Evolutionary conservation across 2,329 filamentous ascomycete species (phyloP).

Genomic region (Fusarium concolor): DNA sequence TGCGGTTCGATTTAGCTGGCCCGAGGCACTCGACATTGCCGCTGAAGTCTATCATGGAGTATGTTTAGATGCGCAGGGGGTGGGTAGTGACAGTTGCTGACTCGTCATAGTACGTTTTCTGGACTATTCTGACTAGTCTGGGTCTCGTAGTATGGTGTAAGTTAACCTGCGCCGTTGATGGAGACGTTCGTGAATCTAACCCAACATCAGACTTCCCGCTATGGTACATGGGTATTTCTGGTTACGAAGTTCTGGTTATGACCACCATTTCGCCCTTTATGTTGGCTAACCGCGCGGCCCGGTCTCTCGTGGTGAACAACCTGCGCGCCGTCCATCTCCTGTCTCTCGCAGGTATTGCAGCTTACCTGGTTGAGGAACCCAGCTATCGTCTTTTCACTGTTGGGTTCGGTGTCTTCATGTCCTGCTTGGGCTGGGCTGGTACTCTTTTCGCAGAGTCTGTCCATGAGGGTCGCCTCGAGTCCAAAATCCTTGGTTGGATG

Average conservation of each 20-base stretch:
- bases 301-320: constrained; percentile 75
- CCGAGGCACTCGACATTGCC: constrained; percentile 79
- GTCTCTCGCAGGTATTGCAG: constrained; percentile 81
- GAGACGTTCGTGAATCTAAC: constrained; percentile 30
- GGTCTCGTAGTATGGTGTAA: constrained; percentile 93
- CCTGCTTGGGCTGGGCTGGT: constrained; percentile 85
- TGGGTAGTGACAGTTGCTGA: constrained; percentile 34
- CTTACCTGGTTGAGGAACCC: constrained; percentile 80
- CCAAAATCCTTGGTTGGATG: constrained; percentile 81
- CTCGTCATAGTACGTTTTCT: constrained; percentile 82
- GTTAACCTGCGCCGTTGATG: constrained; percentile 50
- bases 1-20: constrained; percentile 77
- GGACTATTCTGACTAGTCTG: constrained; percentile 91
- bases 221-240: constrained; percentile 99
- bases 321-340: constrained; percentile 78
- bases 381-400: constrained; percentile 82
- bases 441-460: constrained; percentile 82
- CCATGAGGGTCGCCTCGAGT: constrained; percentile 81
- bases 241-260: constrained; percentile 92
- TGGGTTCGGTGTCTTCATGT: constrained; percentile 82
- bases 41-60: constrained; percentile 94
- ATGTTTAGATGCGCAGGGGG: constrained; percentile 51
- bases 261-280: constrained; percentile 83
- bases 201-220: constrained; percentile 81
- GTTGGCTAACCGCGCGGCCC: constrained; percentile 76